Evolutionary conservation across 345 rosid genomes (phyloP).

Genomic region (Populus tremula): DNA sequence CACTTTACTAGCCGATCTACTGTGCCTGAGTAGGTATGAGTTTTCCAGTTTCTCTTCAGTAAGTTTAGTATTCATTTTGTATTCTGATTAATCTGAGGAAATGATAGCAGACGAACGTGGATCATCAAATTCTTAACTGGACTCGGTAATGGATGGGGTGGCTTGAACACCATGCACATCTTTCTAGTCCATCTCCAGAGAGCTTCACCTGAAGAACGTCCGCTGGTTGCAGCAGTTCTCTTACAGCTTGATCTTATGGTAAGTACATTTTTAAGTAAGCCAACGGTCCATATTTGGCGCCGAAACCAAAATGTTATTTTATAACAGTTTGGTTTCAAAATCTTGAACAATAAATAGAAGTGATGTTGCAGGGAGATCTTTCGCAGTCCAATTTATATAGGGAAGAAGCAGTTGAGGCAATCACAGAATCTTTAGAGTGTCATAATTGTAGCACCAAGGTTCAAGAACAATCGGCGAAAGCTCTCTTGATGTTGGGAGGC

Average conservation of each 20-base stretch:
- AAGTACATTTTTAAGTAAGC: conserved; percentile 6
- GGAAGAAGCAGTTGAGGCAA: conserved; percentile 62
- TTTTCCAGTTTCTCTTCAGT: background rate
- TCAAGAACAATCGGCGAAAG: conserved; percentile 58
- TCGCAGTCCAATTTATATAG: conserved; percentile 45
- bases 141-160: conserved; percentile 41
- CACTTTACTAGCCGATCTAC: conserved; percentile 42
- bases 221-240: conserved; percentile 47
- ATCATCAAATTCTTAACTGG: conserved; percentile 33
- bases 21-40: conserved; percentile 49
- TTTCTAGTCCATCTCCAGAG: conserved; percentile 46
- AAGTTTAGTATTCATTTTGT: background rate
- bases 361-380: conserved; percentile 53
- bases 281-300: background rate
- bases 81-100: conserved; percentile 8
- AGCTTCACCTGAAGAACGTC: conserved; percentile 48
- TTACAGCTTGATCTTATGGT: conserved; percentile 69
- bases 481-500: conserved; percentile 53
- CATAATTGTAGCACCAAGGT: conserved; percentile 22
- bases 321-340: conserved; percentile 8
- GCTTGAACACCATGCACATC: conserved; percentile 54
- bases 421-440: conserved; percentile 43
- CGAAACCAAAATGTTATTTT: background rate
- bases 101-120: conserved; percentile 39
- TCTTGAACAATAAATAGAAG: conserved; percentile 26